Evolutionary conservation across 179 eudicot genomes (phyloP).

Genomic region (Monotropa hypopitys): DNA sequence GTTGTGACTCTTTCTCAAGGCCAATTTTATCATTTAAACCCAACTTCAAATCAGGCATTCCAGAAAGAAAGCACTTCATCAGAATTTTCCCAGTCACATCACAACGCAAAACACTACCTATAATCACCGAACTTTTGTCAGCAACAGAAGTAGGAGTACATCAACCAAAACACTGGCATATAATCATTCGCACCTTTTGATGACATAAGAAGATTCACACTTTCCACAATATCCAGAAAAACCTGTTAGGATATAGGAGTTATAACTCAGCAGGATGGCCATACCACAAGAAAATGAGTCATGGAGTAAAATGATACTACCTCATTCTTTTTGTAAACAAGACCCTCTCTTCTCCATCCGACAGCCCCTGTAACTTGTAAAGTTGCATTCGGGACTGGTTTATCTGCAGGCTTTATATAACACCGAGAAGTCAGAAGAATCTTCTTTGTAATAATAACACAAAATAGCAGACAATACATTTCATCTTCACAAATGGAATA

Average conservation of each 20-base stretch:
- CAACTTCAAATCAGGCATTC: constrained; percentile 99
- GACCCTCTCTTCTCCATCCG: constrained; percentile 99
- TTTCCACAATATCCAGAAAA: constrained; percentile 90
- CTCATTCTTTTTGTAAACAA: constrained; percentile 92
- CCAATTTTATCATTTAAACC: constrained; percentile 98
- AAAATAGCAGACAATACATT: background rate
- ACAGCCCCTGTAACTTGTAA: constrained; percentile 99
- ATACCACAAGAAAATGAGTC: constrained; percentile 2
- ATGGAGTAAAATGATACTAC: constrained; percentile 19
- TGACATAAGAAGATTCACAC: constrained; percentile 98
- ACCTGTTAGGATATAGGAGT: constrained; percentile 36
- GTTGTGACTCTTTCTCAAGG: constrained; percentile 92
- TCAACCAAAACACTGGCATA: background rate
- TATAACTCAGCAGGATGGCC: background rate
- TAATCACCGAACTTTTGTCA: constrained; percentile 5
- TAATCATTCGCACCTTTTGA: constrained; percentile 56
- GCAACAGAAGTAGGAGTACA: constrained; percentile 1
- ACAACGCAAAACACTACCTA: constrained; percentile 88
- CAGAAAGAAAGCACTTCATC: constrained; percentile 99
- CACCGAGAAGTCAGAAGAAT: constrained; percentile 15
- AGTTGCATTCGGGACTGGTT: constrained; percentile 97
- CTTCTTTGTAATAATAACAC: background rate
- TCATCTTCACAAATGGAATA: background rate
- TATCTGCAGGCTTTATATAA: constrained; percentile 51
- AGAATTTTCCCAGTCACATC: constrained; percentile 98